Evolutionary conservation across 306 rosid genomes (phyloP), one percentile per base, ranked within the genome.

Genomic region (Cucurbita pepo): DNA sequence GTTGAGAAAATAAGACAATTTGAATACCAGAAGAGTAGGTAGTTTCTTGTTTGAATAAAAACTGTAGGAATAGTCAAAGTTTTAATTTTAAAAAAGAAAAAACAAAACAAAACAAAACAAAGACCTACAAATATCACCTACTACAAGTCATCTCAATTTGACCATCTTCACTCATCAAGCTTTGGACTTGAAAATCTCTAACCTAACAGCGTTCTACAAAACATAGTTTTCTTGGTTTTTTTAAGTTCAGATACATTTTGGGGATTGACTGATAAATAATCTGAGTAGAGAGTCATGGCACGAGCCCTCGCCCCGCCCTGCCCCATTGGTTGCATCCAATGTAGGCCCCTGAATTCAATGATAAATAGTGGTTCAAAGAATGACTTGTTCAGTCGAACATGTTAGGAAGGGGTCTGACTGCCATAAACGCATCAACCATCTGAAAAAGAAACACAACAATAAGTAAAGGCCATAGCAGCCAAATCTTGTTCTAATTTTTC

Each of bases 341-440:
- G n/a, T 1, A 16, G 36, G 51, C 52, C 37, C 1, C 15, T 64
- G 71, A 22, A 21, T 11, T 47, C 40, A 62, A 62, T 0, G 4
- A 10, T 62, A 40, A 62, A 16, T 60, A 30, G 25, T 8, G 44
- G 56, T 48, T 47, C 19, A 2, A 15, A 25, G 19, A 48, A 50
- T 7, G 25, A 63, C 1, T 18, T 38, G 79, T 80, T 81, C 76
- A 88, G 70, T 73, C 82, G 77, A 90, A 90, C 95, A 90, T 88
- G 75, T 81, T 82, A 15, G 95, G 90, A 59, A 92, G 90, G 47
- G 95, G 96, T 77, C 96, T 85, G 34, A 89, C 84, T 1, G 96
- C 92, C 97, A 92, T 92, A 71, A 89, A 89, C 40, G 96, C 97
- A 73, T 89, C 96, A 73, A 92, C 97, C 96, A 89, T 88, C 96